Percentiles rank a stretch among this genome's conserved stretches.
Conservation (phyloP, 257 asterid species). For the Anisodus acutangulus region DNA sequence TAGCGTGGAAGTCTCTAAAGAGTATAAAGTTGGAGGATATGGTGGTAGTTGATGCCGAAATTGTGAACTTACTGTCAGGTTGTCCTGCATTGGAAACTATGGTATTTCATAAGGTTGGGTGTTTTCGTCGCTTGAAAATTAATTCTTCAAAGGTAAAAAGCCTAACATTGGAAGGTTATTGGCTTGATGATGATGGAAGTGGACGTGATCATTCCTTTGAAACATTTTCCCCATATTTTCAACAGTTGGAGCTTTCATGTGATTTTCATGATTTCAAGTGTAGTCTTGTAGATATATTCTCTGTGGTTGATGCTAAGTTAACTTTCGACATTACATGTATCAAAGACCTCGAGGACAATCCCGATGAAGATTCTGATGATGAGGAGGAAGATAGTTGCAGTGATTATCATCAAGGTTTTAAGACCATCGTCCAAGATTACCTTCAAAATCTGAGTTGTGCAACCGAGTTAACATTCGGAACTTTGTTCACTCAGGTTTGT, state of each 20-base stretch:
- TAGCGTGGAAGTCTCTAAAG: too few relatives aligned
- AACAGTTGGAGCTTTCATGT: not conserved
- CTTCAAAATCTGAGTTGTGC: not conserved
- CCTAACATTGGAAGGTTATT: not conserved
- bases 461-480: not conserved
- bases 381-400: not conserved
- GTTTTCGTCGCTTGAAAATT: not conserved
- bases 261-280: conserved; percentile 7
- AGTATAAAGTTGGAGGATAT: too few relatives aligned
- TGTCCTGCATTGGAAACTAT: not conserved
- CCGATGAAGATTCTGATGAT: not conserved
- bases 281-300: not conserved
- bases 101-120: not conserved
- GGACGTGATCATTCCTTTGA: not conserved
- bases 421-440: not conserved
- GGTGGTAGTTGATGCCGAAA: too few relatives aligned
- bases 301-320: not conserved
- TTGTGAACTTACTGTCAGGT: too few relatives aligned
- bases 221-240: not conserved
- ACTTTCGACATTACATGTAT: not conserved
- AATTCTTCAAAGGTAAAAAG: not conserved
- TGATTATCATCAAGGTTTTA: not conserved
- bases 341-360: not conserved
- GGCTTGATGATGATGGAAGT: not conserved
- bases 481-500: not conserved